Evolutionary conservation across 352 stramenopile genomes (phyloP), one percentile per base, ranked within the genome.

Genomic region (Phytophthora pseudosyringae): DNA sequence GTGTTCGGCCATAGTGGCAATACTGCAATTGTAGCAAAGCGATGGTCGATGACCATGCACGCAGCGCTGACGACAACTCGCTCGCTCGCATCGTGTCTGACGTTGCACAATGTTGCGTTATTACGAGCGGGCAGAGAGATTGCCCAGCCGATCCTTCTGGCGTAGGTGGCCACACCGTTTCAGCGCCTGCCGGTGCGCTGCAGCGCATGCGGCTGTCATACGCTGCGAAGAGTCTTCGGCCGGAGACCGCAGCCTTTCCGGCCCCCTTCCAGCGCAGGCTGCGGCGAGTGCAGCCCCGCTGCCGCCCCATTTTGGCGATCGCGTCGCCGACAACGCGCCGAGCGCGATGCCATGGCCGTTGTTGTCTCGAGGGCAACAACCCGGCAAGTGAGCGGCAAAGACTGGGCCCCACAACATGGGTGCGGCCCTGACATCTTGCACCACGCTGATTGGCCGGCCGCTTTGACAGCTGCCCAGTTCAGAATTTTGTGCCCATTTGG

Each of bases 351-450:
- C 39, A 46, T 26, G 43, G 39, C 39, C n/a, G 36, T 50, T 59
- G 39, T 51, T 35, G 18, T 28, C 47, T 54, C 32, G 47, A 47
- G 18, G 18, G 29, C 28, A 51, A 60, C 55, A 63, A 63, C 21
- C 18, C n/a, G 21, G 41, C 39, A 51, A 32, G 35, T 21, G 21
- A 54, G 38, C 31, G 25, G 28, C 16, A 55, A 43, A 61, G 32
- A 44, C n/a, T 29, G 6, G 43, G 31, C 28, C 13, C 13, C 18
- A 50, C 46, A 47, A 66, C 39, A 59, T 66, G 58, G 58, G 12
- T 65, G 58, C 58, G 57, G 35, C 25, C 16, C 36, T 57, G 40
- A 59, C 35, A 49, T 51, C 46, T 55, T 60, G 32, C n/a, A 45
- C 26, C 7, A 25, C 29, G 25, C 13, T 47, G 36, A 61, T 61